Conservation (phyloP, 371 early-diverging fungal species). For the Batrachochytrium dendrobatidis region DNA sequence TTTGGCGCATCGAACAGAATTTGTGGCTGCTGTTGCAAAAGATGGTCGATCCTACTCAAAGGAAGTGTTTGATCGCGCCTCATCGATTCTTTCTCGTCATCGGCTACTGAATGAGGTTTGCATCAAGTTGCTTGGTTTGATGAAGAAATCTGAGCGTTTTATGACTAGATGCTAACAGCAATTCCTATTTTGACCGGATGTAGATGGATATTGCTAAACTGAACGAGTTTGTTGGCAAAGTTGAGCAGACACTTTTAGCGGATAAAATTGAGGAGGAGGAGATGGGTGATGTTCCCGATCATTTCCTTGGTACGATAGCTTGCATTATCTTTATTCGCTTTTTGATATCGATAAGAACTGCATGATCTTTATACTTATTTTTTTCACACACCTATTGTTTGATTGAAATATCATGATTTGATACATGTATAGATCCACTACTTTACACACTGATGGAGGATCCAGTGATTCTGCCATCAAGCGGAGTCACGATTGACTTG, state of each 20-base stretch:
- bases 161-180: too few relatives aligned
- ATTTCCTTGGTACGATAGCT: slow-evolving; percentile 84
- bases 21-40: slow-evolving; percentile 77
- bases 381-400: neutral
- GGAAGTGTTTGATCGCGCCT: slow-evolving; percentile 68
- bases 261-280: slow-evolving; percentile 67
- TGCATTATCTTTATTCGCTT: neutral
- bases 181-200: slow-evolving; percentile 1
- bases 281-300: slow-evolving; percentile 85
- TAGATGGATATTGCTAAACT: slow-evolving; percentile 24
- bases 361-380: neutral
- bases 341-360: neutral
- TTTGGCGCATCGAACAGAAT: slow-evolving; percentile 56
- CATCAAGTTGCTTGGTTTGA: neutral
- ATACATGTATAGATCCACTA: slow-evolving; percentile 70
- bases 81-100: slow-evolving; percentile 55
- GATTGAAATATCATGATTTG: neutral
- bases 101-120: slow-evolving; percentile 49
- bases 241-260: slow-evolving; percentile 27
- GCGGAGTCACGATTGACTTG: slow-evolving; percentile 77
- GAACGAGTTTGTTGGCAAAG: slow-evolving; percentile 23
- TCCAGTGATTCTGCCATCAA: slow-evolving; percentile 93
- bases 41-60: slow-evolving; percentile 83
- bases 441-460: slow-evolving; percentile 90
- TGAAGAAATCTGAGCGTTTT: neutral